Base-by-base conservation (phyloP, 208 protist genomes). In the Trypanosoma platydactyli region DNA sequence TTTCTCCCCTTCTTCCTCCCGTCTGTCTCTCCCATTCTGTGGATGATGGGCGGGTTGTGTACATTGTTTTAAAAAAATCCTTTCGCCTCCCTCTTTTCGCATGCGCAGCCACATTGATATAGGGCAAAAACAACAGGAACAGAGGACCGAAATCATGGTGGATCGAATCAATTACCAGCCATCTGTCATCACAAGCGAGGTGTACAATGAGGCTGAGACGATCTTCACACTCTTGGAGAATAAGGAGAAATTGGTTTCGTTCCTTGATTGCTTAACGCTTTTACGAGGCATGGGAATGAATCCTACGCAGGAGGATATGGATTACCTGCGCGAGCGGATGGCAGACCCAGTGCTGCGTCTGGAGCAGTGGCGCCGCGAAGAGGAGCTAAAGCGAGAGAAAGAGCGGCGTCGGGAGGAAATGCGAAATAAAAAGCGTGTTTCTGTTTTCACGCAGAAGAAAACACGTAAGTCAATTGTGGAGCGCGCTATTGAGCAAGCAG, bases 271-370 rank as follows among this genome's bases (percentile, higher is more conserved):
- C 77, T 84, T 82, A 55, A 96, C 88, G 20, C 67, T 96, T n/a
- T 77, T 96, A 56, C 82, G 91, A 5, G 87, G 83, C 5, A 94
- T 96, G 87, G 91, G 91, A 3, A 96, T 96, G 91, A 96, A 96
- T 61, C 91, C 91, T 0, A 91, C 86, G 0, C 81, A 72, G 41
- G 76, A 77, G 16, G 91, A 96, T 63, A 91, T 96, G 82, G 91
- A 96, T 57, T 68, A 71, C 27, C 67, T 96, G 25, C 86, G 86
- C 59, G 74, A 63, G 44, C 68, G 81, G 13, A 96, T 94, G 84
- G 77, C 83, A 20, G 79, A 88, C 65, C 91, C 88, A 0, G 79
- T 96, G 29, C 20, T 84, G 6, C 79, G 80, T 15, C 77, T 96
- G 13, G 88, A 94, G 57, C 78, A 94, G 71, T 94, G 87, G 88